A percentile compares a stretch with the other conserved stretches of the same genome.
Conservation (phyloP, 306 rosid genomes). For the Casuarina equisetifolia region DNA sequence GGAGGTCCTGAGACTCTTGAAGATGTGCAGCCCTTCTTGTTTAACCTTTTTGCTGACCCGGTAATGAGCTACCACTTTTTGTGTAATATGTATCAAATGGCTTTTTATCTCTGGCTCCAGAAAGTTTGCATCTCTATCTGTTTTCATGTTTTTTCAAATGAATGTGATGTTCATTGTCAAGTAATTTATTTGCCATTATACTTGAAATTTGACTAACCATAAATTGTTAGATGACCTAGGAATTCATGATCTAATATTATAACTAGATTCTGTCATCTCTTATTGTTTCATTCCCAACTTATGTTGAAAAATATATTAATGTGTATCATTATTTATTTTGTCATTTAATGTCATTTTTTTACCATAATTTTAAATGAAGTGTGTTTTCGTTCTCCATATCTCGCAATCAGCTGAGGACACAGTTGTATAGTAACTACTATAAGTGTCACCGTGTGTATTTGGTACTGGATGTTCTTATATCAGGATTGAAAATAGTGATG, state of each 20-base stretch:
- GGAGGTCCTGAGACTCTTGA: constrained; percentile 98
- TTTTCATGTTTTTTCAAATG: background rate
- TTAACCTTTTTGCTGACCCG: constrained; percentile 97
- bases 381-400: background rate
- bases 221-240: background rate
- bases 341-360: background rate
- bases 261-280: background rate
- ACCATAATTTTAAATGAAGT: background rate
- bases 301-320: background rate
- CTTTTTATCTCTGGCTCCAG: background rate
- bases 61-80: constrained; percentile 42
- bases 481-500: background rate
- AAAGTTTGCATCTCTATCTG: background rate
- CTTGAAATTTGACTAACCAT: background rate
- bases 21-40: constrained; percentile 94
- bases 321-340: background rate
- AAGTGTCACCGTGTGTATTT: too few relatives aligned
- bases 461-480: background rate
- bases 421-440: background rate
- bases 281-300: background rate
- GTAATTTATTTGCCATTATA: background rate
- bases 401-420: background rate
- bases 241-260: background rate
- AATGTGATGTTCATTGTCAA: background rate
- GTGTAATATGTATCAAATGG: background rate